Conservation (phyloP, 352 stramenopile genomes). For the Pythium rishiriense region DNA sequence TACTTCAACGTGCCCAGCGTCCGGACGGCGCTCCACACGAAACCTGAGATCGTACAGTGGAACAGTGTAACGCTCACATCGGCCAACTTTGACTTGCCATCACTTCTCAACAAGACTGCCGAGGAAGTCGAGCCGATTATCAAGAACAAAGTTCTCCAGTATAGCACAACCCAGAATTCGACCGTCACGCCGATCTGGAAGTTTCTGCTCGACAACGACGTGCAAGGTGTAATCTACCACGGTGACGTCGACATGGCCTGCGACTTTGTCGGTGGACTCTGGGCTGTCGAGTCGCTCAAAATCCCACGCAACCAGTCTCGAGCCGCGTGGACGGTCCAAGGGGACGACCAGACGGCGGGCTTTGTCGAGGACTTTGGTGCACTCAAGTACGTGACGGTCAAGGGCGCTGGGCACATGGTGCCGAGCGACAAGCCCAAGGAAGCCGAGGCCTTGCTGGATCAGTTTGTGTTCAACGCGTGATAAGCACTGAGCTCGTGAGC, state of each 20-base stretch:
- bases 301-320: slow-evolving; percentile 42
- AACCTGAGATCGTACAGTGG: slow-evolving; percentile 38
- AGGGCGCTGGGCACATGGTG: slow-evolving; percentile 90
- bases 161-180: slow-evolving; percentile 43
- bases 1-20: slow-evolving; percentile 60
- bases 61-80: slow-evolving; percentile 40
- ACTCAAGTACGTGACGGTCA: slow-evolving; percentile 90
- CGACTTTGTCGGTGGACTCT: slow-evolving; percentile 66
- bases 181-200: slow-evolving; percentile 63
- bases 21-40: slow-evolving; percentile 57
- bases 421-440: slow-evolving; percentile 76
- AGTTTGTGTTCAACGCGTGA: slow-evolving; percentile 70
- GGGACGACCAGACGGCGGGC: slow-evolving; percentile 72
- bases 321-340: slow-evolving; percentile 38
- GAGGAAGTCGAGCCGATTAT: slow-evolving; percentile 36
- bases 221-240: slow-evolving; percentile 71
- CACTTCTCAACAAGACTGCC: slow-evolving; percentile 35
- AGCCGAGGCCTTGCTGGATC: slow-evolving; percentile 68
- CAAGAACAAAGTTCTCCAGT: slow-evolving; percentile 45
- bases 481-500: no score
- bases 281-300: slow-evolving; percentile 67
- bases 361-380: slow-evolving; percentile 82
- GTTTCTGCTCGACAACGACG: slow-evolving; percentile 43
- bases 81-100: slow-evolving; percentile 35
- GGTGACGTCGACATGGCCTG: slow-evolving; percentile 69